These are phyloP conservation scores for Pythium chondricola DNA, from an alignment of 352 stramenopile genomes.

Conservation along the genomic window DNA sequence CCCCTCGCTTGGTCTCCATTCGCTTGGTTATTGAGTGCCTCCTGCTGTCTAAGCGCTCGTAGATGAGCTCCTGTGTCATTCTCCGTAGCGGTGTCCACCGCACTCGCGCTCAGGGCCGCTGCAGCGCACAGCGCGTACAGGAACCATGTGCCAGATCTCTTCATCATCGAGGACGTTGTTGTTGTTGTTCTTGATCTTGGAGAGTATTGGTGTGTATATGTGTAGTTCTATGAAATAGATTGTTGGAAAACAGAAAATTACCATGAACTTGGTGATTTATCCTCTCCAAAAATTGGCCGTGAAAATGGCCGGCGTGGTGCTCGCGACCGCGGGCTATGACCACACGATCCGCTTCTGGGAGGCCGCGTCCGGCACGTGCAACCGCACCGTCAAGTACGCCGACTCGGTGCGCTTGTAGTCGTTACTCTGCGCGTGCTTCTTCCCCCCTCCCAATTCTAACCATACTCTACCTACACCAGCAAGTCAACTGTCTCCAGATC, in stretches of 20 bases:
- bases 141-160: constrained; percentile 1
- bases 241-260: too few species aligned
- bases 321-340: constrained; percentile 96
- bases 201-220: not conserved
- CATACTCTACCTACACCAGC: constrained; percentile 24
- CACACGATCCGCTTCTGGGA: constrained; percentile 99
- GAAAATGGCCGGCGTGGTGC: constrained; percentile 88
- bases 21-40: not conserved
- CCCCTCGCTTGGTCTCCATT: too few species aligned
- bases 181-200: too few species aligned
- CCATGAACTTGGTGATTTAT: too few species aligned
- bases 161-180: too few species aligned
- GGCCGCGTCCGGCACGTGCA: constrained; percentile 92
- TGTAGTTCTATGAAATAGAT: constrained; percentile 4
- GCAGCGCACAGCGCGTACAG: constrained; percentile 15
- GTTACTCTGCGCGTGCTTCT: too few species aligned
- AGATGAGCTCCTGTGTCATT: not conserved
- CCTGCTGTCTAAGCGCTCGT: constrained; percentile 5
- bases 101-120: not conserved
- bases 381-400: constrained; percentile 93
- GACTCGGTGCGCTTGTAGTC: constrained; percentile 88
- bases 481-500: constrained; percentile 97
- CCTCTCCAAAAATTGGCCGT: not conserved
- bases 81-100: not conserved
- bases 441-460: not conserved